Evolutionary conservation across 2,329 filamentous ascomycete genomes (phyloP).

Genomic region (Claviceps africana): DNA sequence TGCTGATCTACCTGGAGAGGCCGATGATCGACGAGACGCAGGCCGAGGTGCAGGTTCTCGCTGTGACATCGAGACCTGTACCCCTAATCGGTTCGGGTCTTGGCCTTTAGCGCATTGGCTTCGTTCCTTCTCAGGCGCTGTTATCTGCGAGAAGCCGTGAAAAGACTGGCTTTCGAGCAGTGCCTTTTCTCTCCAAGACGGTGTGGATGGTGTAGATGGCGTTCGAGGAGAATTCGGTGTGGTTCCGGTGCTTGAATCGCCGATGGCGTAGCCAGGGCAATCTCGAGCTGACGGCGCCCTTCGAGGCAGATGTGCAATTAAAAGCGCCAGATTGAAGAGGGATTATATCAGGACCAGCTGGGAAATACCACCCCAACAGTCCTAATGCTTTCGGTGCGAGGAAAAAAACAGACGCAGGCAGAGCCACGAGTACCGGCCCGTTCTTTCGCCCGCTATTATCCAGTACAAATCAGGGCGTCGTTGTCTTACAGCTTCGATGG

Average conservation of each 20-base stretch:
- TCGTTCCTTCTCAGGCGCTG: slow-evolving; percentile 11
- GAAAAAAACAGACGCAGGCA: slow-evolving; percentile 3
- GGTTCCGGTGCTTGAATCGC: slow-evolving; percentile 20
- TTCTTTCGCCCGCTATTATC: neutral
- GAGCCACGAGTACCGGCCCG: neutral
- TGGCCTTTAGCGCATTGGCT: slow-evolving; percentile 45
- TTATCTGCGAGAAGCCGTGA: slow-evolving; percentile 11
- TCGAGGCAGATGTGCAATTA: slow-evolving; percentile 20
- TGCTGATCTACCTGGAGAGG: slow-evolving; percentile 25
- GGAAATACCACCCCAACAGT: slow-evolving; percentile 22
- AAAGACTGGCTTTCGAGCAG: slow-evolving; percentile 11
- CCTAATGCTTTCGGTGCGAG: slow-evolving; percentile 9
- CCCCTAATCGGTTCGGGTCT: slow-evolving; percentile 38
- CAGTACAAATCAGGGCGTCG: neutral
- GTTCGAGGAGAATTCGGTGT: slow-evolving; percentile 22
- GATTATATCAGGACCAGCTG: slow-evolving; percentile 17
- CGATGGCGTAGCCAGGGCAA: slow-evolving; percentile 18
- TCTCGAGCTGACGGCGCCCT: slow-evolving; percentile 19
- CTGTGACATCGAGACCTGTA: slow-evolving; percentile 34
- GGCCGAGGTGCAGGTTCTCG: slow-evolving; percentile 42
- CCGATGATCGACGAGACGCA: slow-evolving; percentile 36
- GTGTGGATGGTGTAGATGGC: slow-evolving; percentile 21
- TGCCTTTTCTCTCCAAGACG: slow-evolving; percentile 15
- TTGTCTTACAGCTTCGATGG: neutral
- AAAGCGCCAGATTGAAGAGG: slow-evolving; percentile 20